Evolutionary conservation across 768 basidiomycete species (phyloP).

Genomic region (Cyclocybe cylindracea): DNA sequence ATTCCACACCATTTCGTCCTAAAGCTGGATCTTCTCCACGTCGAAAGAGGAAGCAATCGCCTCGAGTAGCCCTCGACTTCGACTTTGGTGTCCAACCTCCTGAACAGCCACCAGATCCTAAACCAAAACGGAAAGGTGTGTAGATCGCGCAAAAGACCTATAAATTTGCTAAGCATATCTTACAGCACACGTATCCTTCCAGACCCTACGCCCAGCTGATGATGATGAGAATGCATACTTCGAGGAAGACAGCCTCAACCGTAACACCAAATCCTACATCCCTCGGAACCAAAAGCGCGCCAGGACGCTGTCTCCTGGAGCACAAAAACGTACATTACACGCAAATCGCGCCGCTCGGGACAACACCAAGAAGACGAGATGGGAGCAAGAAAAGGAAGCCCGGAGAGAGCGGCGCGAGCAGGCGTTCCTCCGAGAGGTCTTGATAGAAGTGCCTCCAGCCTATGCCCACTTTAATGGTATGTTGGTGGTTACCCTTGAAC

Average conservation of each 20-base stretch:
- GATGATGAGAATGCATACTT: constrained; percentile 29
- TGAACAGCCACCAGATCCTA: constrained; percentile 18
- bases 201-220: constrained; percentile 33
- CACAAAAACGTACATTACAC: constrained; percentile 37
- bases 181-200: constrained; percentile 35
- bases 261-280: constrained; percentile 31
- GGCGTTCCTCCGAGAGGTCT: constrained; percentile 42
- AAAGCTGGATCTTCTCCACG: constrained; percentile 1
- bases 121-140: constrained; percentile 54
- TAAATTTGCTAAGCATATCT: neutral
- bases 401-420: constrained; percentile 38
- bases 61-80: constrained; percentile 10
- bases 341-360: constrained; percentile 39
- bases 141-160: neutral
- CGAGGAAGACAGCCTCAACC: constrained; percentile 31
- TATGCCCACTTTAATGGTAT: constrained; percentile 15
- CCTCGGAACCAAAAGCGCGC: constrained; percentile 46
- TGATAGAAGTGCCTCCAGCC: constrained; percentile 33
- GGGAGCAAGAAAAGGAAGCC: constrained; percentile 37
- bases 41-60: constrained; percentile 2
- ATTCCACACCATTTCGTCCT: constrained; percentile 3
- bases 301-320: constrained; percentile 48
- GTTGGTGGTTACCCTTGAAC: neutral
- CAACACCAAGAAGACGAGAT: constrained; percentile 40
- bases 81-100: constrained; percentile 5